These are phyloP conservation scores for Torrubiellomyces zombiae DNA, from an alignment of 2,329 filamentous ascomycete species.

Conservation along the genomic window DNA sequence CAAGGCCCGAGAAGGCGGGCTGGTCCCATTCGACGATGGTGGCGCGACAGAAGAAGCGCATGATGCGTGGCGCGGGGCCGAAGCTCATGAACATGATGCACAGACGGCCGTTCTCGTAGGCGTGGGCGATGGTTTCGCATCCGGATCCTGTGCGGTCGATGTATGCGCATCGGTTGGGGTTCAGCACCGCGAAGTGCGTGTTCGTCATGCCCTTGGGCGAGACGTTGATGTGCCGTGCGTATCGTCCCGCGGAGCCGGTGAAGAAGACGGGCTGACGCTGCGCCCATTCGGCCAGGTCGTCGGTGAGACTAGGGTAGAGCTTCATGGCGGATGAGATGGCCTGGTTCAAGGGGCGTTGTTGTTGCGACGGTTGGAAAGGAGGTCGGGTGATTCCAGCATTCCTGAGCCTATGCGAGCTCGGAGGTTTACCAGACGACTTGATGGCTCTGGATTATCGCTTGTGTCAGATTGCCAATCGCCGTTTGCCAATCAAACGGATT, in stretches of 20 bases:
- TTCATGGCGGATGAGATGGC: too few species aligned
- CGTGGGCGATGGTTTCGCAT: slow-evolving; percentile 58
- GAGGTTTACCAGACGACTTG: too few species aligned
- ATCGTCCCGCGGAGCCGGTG: slow-evolving; percentile 52
- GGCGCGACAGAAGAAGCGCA: slow-evolving; percentile 46
- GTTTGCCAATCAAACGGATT: too few species aligned
- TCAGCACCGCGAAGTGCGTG: slow-evolving; percentile 44
- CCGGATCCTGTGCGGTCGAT: slow-evolving; percentile 61
- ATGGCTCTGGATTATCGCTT: too few species aligned
- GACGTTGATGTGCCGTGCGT: slow-evolving; percentile 55
- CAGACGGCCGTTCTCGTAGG: slow-evolving; percentile 61
- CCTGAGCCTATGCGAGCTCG: too few species aligned
- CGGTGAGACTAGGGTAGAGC: slow-evolving; percentile 37
- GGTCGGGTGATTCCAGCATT: too few species aligned
- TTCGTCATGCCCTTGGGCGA: slow-evolving; percentile 56
- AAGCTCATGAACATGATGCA: slow-evolving; percentile 62
- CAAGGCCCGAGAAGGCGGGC: slow-evolving; percentile 27
- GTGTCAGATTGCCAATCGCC: too few species aligned
- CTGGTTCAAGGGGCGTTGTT: too few species aligned
- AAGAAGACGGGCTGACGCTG: slow-evolving; percentile 57
- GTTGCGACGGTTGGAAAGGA: too few species aligned
- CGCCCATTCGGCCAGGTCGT: slow-evolving; percentile 45
- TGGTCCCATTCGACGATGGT: slow-evolving; percentile 43
- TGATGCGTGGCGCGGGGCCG: slow-evolving; percentile 38
- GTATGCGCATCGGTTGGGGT: slow-evolving; percentile 45